phyloP scores from a whole-genome alignment of 176 grass and related monocot species.

The Calamus simplicifolius region DNA sequence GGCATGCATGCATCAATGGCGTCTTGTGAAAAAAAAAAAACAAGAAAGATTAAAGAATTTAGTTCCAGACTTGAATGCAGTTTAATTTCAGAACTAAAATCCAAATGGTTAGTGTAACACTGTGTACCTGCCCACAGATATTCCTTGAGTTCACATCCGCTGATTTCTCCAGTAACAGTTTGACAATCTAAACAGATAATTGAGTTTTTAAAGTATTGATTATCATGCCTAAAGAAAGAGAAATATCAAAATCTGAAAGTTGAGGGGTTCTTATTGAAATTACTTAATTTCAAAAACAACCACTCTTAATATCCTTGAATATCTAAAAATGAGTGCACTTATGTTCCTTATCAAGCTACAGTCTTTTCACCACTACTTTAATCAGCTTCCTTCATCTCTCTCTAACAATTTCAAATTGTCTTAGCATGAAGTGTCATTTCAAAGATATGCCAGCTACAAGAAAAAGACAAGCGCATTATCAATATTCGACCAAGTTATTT shows the following conservation, averaged over 20 bases:
- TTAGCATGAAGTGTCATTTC: no score
- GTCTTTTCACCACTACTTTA: no score
- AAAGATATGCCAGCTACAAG: no score
- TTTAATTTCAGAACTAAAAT: neutral
- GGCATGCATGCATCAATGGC: conserved; percentile 82
- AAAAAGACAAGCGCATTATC: no score
- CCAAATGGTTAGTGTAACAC: neutral
- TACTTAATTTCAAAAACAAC: no score
- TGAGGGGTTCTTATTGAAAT: neutral
- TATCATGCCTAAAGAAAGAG: neutral
- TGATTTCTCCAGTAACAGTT: conserved; percentile 57
- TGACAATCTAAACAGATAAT: conserved; percentile 35
- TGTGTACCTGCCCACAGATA: conserved; percentile 58
- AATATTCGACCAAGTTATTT: no score
- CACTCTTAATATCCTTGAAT: no score
- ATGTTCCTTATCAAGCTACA: no score
- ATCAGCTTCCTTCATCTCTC: no score
- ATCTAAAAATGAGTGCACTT: no score
- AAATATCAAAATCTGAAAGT: neutral
- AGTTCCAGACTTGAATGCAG: neutral
- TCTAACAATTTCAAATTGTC: no score
- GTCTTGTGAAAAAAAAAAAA: conserved; percentile 29
- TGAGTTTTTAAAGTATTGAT: neutral
- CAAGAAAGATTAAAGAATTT: conserved; percentile 1
- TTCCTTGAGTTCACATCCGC: conserved; percentile 60